Conservation (phyloP, 208 protist species). For the Acanthamoeba lenticulata region DNA sequence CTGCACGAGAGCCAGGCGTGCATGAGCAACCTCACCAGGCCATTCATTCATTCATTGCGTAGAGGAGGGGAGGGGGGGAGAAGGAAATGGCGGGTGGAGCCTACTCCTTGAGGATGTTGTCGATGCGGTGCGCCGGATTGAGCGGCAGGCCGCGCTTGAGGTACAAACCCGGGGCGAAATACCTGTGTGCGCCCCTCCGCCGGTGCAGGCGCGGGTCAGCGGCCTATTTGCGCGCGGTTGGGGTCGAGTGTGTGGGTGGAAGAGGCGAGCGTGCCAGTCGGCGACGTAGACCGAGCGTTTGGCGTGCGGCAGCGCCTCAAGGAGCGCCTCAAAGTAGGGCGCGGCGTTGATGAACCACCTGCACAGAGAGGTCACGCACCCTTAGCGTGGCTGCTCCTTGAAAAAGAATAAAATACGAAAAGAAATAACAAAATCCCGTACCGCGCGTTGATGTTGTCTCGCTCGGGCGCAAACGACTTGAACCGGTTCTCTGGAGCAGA, state of each 20-base stretch:
- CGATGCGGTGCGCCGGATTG: background rate
- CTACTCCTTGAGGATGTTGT: background rate
- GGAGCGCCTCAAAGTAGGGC: background rate
- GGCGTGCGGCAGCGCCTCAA: background rate
- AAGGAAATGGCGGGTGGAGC: background rate
- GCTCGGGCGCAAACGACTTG: conserved; percentile 8
- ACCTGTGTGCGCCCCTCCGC: too few relatives aligned
- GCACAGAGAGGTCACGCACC: background rate
- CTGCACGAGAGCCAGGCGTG: background rate
- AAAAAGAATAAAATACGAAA: background rate
- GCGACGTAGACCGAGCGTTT: background rate
- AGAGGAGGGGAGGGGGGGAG: background rate
- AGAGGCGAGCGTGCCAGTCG: background rate
- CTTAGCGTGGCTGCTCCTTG: background rate
- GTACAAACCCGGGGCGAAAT: conserved; percentile 7
- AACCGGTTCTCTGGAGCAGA: background rate
- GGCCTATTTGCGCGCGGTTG: too few relatives aligned
- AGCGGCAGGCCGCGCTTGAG: background rate
- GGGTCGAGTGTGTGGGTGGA: too few relatives aligned
- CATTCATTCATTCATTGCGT: too few relatives aligned
- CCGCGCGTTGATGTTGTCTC: background rate
- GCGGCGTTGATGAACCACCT: conserved; percentile 41
- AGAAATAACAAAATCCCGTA: background rate
- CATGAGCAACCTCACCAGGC: background rate
- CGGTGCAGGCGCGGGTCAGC: too few relatives aligned